Evolutionary conservation across 345 rosid genomes (phyloP).

Genomic region (Dimocarpus longan): DNA sequence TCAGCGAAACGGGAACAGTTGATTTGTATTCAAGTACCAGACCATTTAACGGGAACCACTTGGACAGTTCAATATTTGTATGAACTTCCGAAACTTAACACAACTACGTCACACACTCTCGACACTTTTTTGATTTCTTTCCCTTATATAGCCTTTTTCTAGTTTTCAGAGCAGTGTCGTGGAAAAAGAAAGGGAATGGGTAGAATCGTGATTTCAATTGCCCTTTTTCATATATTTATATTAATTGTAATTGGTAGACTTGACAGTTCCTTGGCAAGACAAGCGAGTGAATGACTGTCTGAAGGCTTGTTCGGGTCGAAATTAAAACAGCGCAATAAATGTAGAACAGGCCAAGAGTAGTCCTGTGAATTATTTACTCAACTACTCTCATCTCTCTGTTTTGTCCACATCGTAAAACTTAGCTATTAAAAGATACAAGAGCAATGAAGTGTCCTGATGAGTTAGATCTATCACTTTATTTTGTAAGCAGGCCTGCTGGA

Average conservation of each 20-base stretch:
- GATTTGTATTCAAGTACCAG: neutral
- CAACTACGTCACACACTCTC: neutral
- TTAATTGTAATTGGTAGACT: neutral
- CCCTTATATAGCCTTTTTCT: neutral
- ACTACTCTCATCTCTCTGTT: conserved; percentile 11
- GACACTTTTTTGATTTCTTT: neutral
- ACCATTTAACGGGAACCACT: neutral
- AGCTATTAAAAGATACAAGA: conserved; percentile 6
- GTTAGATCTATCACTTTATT: neutral
- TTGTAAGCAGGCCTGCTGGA: neutral
- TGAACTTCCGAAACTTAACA: neutral
- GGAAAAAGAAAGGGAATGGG: neutral
- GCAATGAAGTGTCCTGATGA: neutral
- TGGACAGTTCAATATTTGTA: neutral
- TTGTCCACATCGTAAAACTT: conserved; percentile 25
- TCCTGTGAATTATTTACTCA: neutral
- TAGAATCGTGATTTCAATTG: neutral
- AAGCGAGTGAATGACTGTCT: neutral
- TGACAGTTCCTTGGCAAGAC: neutral
- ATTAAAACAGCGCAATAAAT: neutral
- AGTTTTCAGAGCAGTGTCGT: neutral
- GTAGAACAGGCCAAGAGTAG: conserved; percentile 1
- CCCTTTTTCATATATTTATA: neutral
- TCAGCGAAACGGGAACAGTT: too few species aligned
- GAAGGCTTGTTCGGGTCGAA: neutral